Conservation (phyloP, 1,284 basidiomycete genomes). For the Butyriboletus regius region DNA sequence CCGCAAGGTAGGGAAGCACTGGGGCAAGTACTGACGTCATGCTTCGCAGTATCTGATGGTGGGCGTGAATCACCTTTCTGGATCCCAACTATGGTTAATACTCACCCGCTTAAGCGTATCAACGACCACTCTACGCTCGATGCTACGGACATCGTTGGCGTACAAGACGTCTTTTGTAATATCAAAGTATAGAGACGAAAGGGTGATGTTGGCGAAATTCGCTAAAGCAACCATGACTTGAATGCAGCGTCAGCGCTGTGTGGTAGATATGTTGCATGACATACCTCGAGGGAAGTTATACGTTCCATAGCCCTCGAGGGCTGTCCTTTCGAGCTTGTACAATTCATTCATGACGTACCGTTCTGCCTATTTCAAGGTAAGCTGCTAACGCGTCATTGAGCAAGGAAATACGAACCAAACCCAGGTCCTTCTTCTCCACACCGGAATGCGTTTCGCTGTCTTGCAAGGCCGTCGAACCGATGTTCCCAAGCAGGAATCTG, state of each 20-base stretch:
- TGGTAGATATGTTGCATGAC: background rate
- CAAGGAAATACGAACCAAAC: constrained; percentile 47
- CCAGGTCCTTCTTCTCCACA: constrained; percentile 46
- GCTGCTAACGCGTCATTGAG: background rate
- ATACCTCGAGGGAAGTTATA: constrained; percentile 83
- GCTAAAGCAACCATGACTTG: constrained; percentile 55
- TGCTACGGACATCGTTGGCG: constrained; percentile 51
- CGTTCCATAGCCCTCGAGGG: constrained; percentile 61
- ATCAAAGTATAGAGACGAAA: constrained; percentile 86
- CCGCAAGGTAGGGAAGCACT: constrained; percentile 83
- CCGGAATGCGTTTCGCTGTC: constrained; percentile 21
- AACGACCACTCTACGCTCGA: constrained; percentile 58
- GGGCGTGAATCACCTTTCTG: background rate
- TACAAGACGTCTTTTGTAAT: constrained; percentile 89
- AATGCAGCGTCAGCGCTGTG: constrained; percentile 4
- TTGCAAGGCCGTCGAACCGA: constrained; percentile 39
- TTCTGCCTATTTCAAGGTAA: constrained; percentile 53
- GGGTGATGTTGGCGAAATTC: constrained; percentile 62
- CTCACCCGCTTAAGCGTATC: constrained; percentile 69
- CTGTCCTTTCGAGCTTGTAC: constrained; percentile 60
- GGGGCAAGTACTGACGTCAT: constrained; percentile 76
- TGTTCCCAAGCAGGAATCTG: constrained; percentile 84
- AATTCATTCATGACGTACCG: constrained; percentile 83
- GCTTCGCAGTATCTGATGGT: constrained; percentile 57
- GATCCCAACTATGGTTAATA: background rate